A percentile compares a stretch with the other conserved stretches of the same genome.
phyloP scores from a whole-genome alignment of 768 basidiomycete genomes.

The Podaxis sp. region DNA sequence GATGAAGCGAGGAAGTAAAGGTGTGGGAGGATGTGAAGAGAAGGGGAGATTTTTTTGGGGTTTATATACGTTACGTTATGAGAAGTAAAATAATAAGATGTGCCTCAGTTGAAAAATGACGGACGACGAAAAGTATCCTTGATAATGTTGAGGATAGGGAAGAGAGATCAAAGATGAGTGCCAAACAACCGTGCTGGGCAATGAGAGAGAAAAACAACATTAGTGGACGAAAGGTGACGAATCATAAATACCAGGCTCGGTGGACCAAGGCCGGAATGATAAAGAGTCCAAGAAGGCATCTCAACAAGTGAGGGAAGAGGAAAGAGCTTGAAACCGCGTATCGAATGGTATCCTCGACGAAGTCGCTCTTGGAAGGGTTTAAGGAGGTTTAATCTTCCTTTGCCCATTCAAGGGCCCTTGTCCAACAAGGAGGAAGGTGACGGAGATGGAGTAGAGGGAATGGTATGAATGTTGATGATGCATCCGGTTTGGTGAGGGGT shows the following conservation, averaged over 20 bases:
- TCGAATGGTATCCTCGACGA: neutral
- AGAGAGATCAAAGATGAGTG: slow-evolving; percentile 9
- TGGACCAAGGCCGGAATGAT: slow-evolving; percentile 4
- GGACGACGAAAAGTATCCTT: slow-evolving; percentile 9
- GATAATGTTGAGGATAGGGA: slow-evolving; percentile 7
- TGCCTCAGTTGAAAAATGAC: neutral
- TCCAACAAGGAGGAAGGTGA: slow-evolving; percentile 1
- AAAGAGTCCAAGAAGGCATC: slow-evolving; percentile 16
- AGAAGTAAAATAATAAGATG: slow-evolving; percentile 15
- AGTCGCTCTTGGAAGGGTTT: slow-evolving; percentile 2
- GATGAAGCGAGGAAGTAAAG: slow-evolving; percentile 32
- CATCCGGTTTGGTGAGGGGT: slow-evolving; percentile 1
- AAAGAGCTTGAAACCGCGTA: neutral
- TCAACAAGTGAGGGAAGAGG: slow-evolving; percentile 8
- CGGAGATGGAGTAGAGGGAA: neutral
- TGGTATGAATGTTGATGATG: slow-evolving; percentile 12
- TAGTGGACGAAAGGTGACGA: slow-evolving; percentile 8
- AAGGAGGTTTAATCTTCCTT: neutral
- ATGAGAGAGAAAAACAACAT: slow-evolving; percentile 13
- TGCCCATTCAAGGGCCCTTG: neutral
- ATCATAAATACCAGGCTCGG: slow-evolving; percentile 15
- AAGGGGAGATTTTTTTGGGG: slow-evolving; percentile 1
- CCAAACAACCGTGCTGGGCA: neutral
- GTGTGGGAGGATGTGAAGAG: slow-evolving; percentile 20
- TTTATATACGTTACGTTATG: slow-evolving; percentile 7